Conservation (phyloP, 192 early-diverging fungal species). For the Linnemannia exigua region DNA sequence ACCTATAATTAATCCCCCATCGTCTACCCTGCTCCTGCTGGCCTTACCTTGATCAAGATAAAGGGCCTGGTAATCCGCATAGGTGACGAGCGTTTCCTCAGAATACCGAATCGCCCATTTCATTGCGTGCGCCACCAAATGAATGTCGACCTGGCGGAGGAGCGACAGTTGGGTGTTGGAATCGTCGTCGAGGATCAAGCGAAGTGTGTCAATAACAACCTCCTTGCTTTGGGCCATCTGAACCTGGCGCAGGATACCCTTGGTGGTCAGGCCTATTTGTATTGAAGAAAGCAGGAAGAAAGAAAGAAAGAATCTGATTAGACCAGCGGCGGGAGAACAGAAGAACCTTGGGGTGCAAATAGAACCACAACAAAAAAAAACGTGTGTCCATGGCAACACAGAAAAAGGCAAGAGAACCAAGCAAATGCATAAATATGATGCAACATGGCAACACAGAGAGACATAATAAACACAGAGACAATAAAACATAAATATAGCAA, state of each 20-base stretch:
- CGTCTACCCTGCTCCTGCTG: no score
- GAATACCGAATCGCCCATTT: constrained; percentile 56
- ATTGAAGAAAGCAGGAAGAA: no score
- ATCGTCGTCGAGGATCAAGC: constrained; percentile 51
- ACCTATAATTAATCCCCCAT: neutral
- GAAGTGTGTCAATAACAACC: constrained; percentile 36
- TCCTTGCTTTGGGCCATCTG: constrained; percentile 39
- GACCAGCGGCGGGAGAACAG: neutral
- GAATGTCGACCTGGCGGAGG: constrained; percentile 46
- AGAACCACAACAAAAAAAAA: constrained; percentile 7
- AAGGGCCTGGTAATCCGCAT: constrained; percentile 46
- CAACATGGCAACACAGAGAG: neutral
- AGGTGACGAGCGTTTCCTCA: constrained; percentile 48
- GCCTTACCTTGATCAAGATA: constrained; percentile 55
- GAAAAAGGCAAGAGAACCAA: neutral
- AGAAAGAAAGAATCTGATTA: neutral
- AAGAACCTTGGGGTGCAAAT: neutral
- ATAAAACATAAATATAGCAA: neutral
- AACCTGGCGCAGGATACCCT: constrained; percentile 46
- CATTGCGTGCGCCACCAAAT: constrained; percentile 56
- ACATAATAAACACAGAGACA: neutral
- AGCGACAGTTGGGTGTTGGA: constrained; percentile 47
- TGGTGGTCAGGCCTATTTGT: constrained; percentile 43
- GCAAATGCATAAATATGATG: neutral
- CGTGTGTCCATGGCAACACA: neutral